These are phyloP conservation scores for Starmerella kuoi DNA, from an alignment of 805 yeast genomes.

Conservation along the genomic window DNA sequence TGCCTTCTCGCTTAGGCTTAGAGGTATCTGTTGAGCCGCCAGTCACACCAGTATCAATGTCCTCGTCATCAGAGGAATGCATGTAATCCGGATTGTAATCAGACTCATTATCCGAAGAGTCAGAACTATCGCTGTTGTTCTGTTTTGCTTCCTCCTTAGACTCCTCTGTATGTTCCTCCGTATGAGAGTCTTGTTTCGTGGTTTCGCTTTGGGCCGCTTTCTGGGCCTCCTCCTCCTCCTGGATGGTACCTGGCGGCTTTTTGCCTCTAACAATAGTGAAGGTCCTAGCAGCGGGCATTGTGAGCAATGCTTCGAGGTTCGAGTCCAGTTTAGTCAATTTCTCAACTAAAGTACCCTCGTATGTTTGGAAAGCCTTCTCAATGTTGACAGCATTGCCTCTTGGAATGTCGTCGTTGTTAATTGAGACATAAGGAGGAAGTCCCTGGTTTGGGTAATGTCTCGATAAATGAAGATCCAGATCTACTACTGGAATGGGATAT, in stretches of 20 bases:
- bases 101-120: slow-evolving; percentile 7
- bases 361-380: slow-evolving; percentile 47
- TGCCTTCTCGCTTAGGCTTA: slow-evolving; percentile 25
- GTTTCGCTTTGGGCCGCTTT: neutral
- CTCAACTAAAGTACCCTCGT: slow-evolving; percentile 36
- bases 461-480: slow-evolving; percentile 45
- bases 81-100: slow-evolving; percentile 8
- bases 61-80: slow-evolving; percentile 26
- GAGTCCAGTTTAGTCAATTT: slow-evolving; percentile 45
- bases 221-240: neutral
- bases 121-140: neutral
- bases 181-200: neutral
- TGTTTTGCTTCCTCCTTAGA: neutral
- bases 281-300: slow-evolving; percentile 47
- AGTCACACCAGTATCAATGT: slow-evolving; percentile 14
- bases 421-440: slow-evolving; percentile 22
- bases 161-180: neutral
- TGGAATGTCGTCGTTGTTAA: slow-evolving; percentile 57
- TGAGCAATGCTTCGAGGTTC: slow-evolving; percentile 46
- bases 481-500: slow-evolving; percentile 44
- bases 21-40: slow-evolving; percentile 1
- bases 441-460: slow-evolving; percentile 38
- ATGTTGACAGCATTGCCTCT: slow-evolving; percentile 53
- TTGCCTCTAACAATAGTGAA: slow-evolving; percentile 40
- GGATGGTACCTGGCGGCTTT: neutral